Conservation (phyloP, 2,329 filamentous ascomycete species). For the Elsinoe batatas region DNA sequence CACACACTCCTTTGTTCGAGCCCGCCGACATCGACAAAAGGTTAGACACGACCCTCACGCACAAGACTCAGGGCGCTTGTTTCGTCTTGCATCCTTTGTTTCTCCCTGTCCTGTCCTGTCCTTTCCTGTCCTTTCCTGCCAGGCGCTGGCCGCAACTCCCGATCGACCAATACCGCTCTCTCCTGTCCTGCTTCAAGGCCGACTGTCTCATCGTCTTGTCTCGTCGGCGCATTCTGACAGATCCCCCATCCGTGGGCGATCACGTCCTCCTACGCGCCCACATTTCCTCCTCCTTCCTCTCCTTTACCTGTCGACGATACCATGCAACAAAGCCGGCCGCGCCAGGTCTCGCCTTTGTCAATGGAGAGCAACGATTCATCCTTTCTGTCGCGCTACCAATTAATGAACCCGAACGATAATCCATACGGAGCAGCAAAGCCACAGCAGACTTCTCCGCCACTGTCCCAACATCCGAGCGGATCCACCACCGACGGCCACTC, state of each 20-base stretch:
- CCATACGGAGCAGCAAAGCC: constrained; percentile 21
- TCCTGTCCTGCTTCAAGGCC: background rate
- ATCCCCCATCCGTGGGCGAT: background rate
- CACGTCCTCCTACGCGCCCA: constrained; percentile 1
- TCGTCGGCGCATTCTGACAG: background rate
- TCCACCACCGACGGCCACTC: constrained; percentile 25
- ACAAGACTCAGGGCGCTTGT: constrained; percentile 5
- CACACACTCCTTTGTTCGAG: no score
- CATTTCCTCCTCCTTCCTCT: constrained; percentile 1
- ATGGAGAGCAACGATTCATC: constrained; percentile 76
- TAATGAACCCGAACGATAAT: constrained; percentile 33
- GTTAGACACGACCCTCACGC: no score
- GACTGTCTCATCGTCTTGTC: constrained; percentile 6
- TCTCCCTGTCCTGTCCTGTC: background rate
- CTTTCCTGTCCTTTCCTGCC: background rate
- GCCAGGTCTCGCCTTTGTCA: constrained; percentile 62
- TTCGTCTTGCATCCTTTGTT: constrained; percentile 12
- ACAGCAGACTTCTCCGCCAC: constrained; percentile 22
- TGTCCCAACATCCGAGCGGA: constrained; percentile 32
- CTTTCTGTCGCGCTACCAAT: constrained; percentile 56
- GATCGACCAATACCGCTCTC: background rate
- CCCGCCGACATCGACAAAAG: no score
- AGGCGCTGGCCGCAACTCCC: constrained; percentile 7
- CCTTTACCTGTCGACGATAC: background rate
- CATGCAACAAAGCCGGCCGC: constrained; percentile 13